These are phyloP conservation scores for Stemphylium lycopersici DNA, from an alignment of 2,329 filamentous ascomycete genomes.

Conservation along the genomic window DNA sequence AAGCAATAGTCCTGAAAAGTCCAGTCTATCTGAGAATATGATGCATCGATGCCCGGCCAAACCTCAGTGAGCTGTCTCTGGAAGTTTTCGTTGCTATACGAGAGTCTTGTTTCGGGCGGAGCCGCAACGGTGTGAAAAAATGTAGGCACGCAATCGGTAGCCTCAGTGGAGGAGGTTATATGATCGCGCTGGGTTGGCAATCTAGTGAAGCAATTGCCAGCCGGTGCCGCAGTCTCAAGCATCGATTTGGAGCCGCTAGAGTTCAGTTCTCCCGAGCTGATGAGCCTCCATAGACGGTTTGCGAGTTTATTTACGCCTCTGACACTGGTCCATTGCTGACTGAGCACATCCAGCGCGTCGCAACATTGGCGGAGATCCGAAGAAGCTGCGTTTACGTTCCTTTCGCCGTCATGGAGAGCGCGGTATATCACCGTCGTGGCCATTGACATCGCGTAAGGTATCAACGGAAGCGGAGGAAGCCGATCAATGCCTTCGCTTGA, in stretches of 20 bases:
- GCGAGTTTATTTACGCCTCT: slow-evolving; percentile 3
- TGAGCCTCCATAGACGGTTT: slow-evolving; percentile 1
- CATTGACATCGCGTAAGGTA: slow-evolving; percentile 9
- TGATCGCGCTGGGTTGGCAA: not conserved
- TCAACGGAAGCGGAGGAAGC: slow-evolving; percentile 2
- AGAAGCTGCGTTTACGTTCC: not conserved
- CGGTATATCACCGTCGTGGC: slow-evolving; percentile 8
- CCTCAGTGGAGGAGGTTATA: not conserved
- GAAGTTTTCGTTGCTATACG: not conserved
- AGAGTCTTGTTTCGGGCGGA: not conserved
- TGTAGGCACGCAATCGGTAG: not conserved
- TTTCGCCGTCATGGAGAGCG: slow-evolving; percentile 1
- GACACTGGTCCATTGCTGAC: slow-evolving; percentile 3
- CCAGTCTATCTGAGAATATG: slow-evolving; percentile 7
- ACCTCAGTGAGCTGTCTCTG: slow-evolving; percentile 6
- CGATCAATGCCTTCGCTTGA: not conserved
- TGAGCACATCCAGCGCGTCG: not conserved
- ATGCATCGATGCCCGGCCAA: slow-evolving; percentile 6
- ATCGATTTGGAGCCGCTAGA: not conserved
- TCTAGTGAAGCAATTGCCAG: not conserved
- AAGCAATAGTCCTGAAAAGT: slow-evolving; percentile 6
- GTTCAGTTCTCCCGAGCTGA: not conserved
- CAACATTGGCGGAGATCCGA: not conserved
- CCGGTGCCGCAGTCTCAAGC: not conserved
- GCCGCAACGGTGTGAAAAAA: not conserved